A percentile compares a stretch with the other conserved stretches of the same genome.
These are phyloP conservation scores for Powellomyces hirtus DNA, from an alignment of 192 early-diverging fungal genomes.

Conservation along the genomic window DNA sequence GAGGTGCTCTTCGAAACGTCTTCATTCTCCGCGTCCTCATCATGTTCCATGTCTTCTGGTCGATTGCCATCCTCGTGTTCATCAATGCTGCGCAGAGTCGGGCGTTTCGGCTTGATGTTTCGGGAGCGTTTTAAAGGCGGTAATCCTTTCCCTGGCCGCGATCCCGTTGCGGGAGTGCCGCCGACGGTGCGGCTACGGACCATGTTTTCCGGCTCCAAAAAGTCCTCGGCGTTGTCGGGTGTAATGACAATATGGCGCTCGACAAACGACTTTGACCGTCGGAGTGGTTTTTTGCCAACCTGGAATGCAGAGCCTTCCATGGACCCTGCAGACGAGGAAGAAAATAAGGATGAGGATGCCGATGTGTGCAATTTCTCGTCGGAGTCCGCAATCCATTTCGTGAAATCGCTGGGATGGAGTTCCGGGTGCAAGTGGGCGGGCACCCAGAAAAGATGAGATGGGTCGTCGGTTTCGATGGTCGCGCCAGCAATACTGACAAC, in stretches of 20 bases:
- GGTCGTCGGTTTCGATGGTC: conserved; percentile 25
- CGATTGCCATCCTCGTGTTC: not conserved
- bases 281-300: conserved; percentile 21
- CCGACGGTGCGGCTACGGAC: conserved; percentile 15
- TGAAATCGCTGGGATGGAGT: conserved; percentile 29
- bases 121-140: conserved; percentile 18
- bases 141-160: conserved; percentile 19
- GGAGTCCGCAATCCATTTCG: conserved; percentile 17
- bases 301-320: not conserved
- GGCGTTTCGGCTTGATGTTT: conserved; percentile 5
- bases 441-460: conserved; percentile 34
- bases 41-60: not conserved
- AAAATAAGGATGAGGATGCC: not conserved
- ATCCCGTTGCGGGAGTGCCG: not conserved
- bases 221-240: conserved; percentile 31
- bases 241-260: conserved; percentile 38
- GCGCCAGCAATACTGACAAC: conserved; percentile 12
- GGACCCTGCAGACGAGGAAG: not conserved
- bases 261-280: conserved; percentile 35
- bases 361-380: not conserved
- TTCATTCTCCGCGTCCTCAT: not conserved
- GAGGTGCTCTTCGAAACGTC: not conserved
- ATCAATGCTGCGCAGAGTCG: not conserved
- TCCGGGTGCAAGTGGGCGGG: conserved; percentile 36
- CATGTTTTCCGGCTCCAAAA: conserved; percentile 22